Base-by-base conservation (phyloP, 176 grass and related monocot genomes). In the Rhipidocladum racemiflorum region DNA sequence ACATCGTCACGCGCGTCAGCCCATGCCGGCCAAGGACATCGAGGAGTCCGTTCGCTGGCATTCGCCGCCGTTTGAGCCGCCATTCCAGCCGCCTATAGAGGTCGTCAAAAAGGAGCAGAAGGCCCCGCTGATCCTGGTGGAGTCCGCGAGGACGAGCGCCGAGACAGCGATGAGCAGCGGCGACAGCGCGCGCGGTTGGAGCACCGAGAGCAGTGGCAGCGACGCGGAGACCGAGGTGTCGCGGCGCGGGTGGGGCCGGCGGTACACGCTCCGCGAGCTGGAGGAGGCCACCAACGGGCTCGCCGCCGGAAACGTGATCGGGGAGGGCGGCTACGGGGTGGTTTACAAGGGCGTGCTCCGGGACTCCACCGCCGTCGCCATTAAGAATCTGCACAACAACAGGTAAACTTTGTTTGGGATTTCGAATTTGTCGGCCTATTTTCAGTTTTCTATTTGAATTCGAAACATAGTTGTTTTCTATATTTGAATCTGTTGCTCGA, bases 301-400 rank as follows among this genome's bases (percentile, higher is more conserved):
- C 43, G 75, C 90, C 17, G 84, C 82, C 29, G 82, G 50, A 24
- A 98, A 93, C 83, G 85, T 95, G 65, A 82, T 98, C 49, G 95
- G 92, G 15, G 95, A 98, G 44, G 95, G 95, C 32, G 90, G 92
- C 0, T 98, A 91, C 44, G 87, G 95, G n/a, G 90, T 98, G 34
- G 95, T 98, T 12, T 98, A 91, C 81, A 90, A 65, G 27, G 95
- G 95, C 30, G 82, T 89, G 28, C 75, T 98, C 45, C 45, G 73
- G 4, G 88, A 98, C 88, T 69, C 74, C 59, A 89, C 88, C 84
- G 69, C 77, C 68, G 88, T 95, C 73, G 95, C 95, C 83, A 78
- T 98, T 67, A 98, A 98, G 83, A 93, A 90, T 78, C 90, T 98
- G 72, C 90, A 91, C 83, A 98, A 98, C 71, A 95, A 95, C 78